These are phyloP conservation scores for Coemansia sp. DNA, from an alignment of 192 early-diverging fungal species.

Conservation along the genomic window DNA sequence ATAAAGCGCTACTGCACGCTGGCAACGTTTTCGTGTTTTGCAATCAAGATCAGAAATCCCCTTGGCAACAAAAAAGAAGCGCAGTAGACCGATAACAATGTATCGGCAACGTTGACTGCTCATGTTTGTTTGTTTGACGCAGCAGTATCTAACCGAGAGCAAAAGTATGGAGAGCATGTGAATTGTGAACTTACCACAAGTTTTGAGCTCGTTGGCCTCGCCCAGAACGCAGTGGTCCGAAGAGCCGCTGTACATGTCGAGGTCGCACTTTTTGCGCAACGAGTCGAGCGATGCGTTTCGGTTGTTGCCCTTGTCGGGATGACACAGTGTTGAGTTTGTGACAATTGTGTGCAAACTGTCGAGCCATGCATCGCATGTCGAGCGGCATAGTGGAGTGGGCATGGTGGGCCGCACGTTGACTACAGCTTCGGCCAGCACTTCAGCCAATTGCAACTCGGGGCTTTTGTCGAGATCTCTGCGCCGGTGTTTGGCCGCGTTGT, in stretches of 20 bases:
- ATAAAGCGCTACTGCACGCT: not conserved
- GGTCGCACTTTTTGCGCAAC: constrained; percentile 44
- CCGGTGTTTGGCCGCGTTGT: constrained; percentile 4
- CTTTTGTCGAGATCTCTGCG: constrained; percentile 16
- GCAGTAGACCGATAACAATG: constrained; percentile 1
- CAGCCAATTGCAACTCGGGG: constrained; percentile 28
- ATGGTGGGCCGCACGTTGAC: constrained; percentile 13
- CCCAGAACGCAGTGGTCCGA: constrained; percentile 41
- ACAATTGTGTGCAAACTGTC: constrained; percentile 42
- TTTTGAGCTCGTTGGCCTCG: constrained; percentile 48
- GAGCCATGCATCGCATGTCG: constrained; percentile 47
- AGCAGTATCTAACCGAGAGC: not conserved
- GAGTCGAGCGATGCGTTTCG: constrained; percentile 38
- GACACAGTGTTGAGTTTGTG: constrained; percentile 44
- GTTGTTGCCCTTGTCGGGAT: constrained; percentile 41
- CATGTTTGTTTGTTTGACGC: not conserved
- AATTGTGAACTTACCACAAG: constrained; percentile 48
- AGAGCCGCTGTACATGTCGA: constrained; percentile 26
- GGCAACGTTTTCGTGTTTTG: not conserved
- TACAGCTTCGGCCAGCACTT: constrained; percentile 31
- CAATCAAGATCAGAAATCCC: not conserved
- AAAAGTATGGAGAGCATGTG: not conserved
- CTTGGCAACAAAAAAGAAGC: not conserved
- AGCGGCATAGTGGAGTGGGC: constrained; percentile 41
- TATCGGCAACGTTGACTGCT: not conserved